A percentile compares a stretch with the other conserved stretches of the same genome.
phyloP scores from a whole-genome alignment of 73 alveolate genomes.

The Paramecium biaurelia region DNA sequence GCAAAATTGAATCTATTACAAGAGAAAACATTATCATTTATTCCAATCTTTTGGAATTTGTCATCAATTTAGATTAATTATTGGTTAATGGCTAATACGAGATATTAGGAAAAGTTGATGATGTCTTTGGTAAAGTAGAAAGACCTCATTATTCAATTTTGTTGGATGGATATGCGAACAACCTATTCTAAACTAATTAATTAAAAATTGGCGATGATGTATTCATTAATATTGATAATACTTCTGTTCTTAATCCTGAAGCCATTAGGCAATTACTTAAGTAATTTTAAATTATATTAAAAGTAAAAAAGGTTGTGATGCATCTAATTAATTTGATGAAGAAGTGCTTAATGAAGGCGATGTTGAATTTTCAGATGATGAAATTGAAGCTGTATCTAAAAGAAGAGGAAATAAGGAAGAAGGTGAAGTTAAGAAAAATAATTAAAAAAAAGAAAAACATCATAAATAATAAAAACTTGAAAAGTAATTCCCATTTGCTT shows the following conservation, averaged over 20 bases:
- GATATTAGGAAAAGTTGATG: conserved; percentile 57
- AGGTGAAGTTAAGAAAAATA: conserved; percentile 14
- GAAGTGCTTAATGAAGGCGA: conserved; percentile 54
- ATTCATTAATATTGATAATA: not conserved
- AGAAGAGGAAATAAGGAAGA: conserved; percentile 22
- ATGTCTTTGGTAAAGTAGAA: conserved; percentile 59
- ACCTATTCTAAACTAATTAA: not conserved
- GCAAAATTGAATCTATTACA: not conserved
- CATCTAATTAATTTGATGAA: conserved; percentile 64
- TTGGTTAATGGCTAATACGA: not conserved
- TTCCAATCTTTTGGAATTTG: conserved; percentile 23
- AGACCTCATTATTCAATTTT: conserved; percentile 53
- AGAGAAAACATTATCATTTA: not conserved
- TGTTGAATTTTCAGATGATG: conserved; percentile 65
- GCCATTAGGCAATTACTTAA: not conserved
- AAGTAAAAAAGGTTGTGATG: conserved; percentile 67
- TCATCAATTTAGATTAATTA: conserved; percentile 45
- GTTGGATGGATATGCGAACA: conserved; percentile 35
- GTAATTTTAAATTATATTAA: not conserved
- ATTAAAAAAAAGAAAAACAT: not conserved
- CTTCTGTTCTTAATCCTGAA: not conserved
- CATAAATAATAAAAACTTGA: not conserved
- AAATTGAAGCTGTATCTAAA: conserved; percentile 11
- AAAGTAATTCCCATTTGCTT: not conserved
- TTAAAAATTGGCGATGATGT: conserved; percentile 44